Evolutionary conservation across 1,284 basidiomycete species (phyloP).

Genomic region (Trichosporon inkin): DNA sequence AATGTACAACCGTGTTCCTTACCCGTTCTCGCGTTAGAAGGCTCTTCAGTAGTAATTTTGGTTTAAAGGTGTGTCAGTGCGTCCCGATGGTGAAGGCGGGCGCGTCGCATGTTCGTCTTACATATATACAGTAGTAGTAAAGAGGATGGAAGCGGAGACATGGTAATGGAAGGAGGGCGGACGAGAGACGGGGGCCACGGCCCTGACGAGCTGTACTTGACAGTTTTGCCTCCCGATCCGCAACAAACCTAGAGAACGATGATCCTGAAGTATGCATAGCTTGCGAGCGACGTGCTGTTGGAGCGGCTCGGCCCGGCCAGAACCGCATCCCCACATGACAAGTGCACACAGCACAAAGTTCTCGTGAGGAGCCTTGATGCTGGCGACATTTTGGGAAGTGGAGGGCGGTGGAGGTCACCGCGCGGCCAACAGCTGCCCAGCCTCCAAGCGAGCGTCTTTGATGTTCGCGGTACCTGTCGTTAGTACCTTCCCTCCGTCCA

Average conservation of each 20-base stretch:
- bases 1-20: not conserved
- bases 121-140: not conserved
- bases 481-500: not conserved
- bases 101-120: not conserved
- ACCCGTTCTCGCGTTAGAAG: slow-evolving; percentile 3
- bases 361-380: no score
- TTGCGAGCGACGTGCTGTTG: not conserved
- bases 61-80: not conserved
- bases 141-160: not conserved
- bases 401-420: slow-evolving; percentile 3
- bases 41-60: slow-evolving; percentile 2
- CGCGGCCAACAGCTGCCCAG: not conserved
- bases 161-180: not conserved
- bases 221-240: not conserved
- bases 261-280: slow-evolving; percentile 2
- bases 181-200: not conserved
- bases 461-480: not conserved
- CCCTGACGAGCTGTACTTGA: not conserved
- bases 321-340: not conserved
- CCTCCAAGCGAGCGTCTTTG: not conserved
- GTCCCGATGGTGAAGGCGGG: not conserved
- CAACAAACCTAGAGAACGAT: not conserved
- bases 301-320: not conserved
- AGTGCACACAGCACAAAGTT: no score
- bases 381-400: slow-evolving; percentile 2